Evolutionary conservation across 352 stramenopile species (phyloP).

Genomic region (Stramenopiles sp.): DNA sequence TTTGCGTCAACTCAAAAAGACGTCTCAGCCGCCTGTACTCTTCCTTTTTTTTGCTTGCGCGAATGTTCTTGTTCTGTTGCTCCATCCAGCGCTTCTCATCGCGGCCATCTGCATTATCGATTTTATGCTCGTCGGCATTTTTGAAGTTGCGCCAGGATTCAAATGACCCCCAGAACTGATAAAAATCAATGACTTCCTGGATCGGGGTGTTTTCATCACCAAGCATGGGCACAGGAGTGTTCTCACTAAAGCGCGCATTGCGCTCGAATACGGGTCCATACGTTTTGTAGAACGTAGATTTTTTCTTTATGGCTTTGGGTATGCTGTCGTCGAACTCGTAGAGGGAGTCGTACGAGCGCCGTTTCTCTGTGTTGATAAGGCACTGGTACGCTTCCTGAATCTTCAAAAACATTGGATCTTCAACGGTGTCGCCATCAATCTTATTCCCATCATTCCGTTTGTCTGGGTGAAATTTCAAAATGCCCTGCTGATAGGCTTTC

Average conservation of each 20-base stretch:
- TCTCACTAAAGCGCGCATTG: constrained; percentile 43
- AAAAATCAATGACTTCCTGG: constrained; percentile 46
- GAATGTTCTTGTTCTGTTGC: constrained; percentile 46
- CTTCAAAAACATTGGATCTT: constrained; percentile 48
- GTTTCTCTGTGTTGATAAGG: constrained; percentile 32
- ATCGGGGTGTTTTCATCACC: constrained; percentile 38
- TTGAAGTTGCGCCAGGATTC: constrained; percentile 51
- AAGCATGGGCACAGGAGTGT: constrained; percentile 31
- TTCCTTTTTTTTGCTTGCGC: constrained; percentile 52
- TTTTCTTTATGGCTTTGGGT: constrained; percentile 26
- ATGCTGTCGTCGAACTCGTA: constrained; percentile 54
- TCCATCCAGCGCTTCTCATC: constrained; percentile 58
- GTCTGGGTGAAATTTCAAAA: constrained; percentile 52
- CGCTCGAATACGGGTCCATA: constrained; percentile 42
- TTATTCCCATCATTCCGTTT: constrained; percentile 32
- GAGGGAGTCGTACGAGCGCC: constrained; percentile 39
- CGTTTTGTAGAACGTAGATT: constrained; percentile 40
- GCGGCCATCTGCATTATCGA: constrained; percentile 38
- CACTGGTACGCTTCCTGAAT: constrained; percentile 53
- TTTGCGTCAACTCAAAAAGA: constrained; percentile 52
- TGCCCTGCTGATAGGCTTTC: constrained; percentile 43
- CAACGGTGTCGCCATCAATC: constrained; percentile 26
- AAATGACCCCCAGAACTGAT: constrained; percentile 57
- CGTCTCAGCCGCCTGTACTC: constrained; percentile 48
- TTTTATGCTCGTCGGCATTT: constrained; percentile 29